Evolutionary conservation across 2,329 filamentous ascomycete species (phyloP).

Genomic region (Colletotrichum tabaci): DNA sequence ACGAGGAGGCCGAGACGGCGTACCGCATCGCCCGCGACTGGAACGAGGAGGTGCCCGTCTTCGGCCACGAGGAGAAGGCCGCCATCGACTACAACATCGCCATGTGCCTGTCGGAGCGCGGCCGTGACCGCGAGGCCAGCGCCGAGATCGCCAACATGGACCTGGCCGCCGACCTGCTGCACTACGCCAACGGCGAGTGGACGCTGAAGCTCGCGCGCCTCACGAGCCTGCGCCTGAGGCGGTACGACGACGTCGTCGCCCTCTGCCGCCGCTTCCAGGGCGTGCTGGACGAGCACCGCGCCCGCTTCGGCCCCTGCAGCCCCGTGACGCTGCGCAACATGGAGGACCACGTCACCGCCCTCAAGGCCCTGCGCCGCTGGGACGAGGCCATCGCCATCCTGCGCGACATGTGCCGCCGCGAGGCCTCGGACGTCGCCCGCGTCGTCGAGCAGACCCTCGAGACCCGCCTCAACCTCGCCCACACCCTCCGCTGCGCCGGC

Average conservation of each 20-base stretch:
- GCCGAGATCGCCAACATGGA: slow-evolving; percentile 41
- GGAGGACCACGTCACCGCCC: slow-evolving; percentile 40
- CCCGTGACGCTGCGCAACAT: slow-evolving; percentile 39
- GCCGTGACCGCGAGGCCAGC: slow-evolving; percentile 32
- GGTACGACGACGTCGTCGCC: slow-evolving; percentile 39
- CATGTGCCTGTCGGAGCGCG: slow-evolving; percentile 44
- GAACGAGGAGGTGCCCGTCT: slow-evolving; percentile 41
- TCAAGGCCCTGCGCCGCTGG: slow-evolving; percentile 35
- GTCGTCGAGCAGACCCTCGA: slow-evolving; percentile 37
- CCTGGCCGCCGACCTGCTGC: slow-evolving; percentile 42
- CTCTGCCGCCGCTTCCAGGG: slow-evolving; percentile 40
- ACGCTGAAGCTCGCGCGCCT: slow-evolving; percentile 43
- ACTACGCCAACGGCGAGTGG: slow-evolving; percentile 45
- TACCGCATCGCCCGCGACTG: slow-evolving; percentile 42
- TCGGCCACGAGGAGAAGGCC: slow-evolving; percentile 43
- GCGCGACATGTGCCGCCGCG: slow-evolving; percentile 41
- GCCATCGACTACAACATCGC: slow-evolving; percentile 45
- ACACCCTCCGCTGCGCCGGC: slow-evolving; percentile 32
- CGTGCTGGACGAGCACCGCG: slow-evolving; percentile 39
- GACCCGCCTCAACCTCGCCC: slow-evolving; percentile 40
- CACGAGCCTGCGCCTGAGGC: slow-evolving; percentile 38
- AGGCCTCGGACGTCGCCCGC: slow-evolving; percentile 32
- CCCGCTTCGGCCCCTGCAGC: slow-evolving; percentile 36
- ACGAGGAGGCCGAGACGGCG: slow-evolving; percentile 39
- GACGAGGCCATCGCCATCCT: slow-evolving; percentile 39